These are phyloP conservation scores for Leccinum holopus DNA, from an alignment of 1,284 basidiomycete genomes.

Conservation along the genomic window DNA sequence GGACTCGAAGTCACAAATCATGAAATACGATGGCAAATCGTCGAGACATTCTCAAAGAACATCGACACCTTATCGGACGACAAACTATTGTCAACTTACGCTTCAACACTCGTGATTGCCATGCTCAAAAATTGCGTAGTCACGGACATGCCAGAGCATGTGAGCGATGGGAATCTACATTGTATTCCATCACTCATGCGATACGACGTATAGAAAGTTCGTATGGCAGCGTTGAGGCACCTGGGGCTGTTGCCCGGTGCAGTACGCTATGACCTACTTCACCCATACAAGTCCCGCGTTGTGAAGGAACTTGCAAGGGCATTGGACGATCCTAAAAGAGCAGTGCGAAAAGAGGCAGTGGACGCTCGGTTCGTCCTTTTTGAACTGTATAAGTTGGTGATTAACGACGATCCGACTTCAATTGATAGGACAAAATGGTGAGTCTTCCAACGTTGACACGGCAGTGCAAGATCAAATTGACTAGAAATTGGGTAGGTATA, in stretches of 20 bases:
- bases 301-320: conserved; percentile 71
- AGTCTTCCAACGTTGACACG: conserved; percentile 6
- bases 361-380: conserved; percentile 59
- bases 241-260: conserved; percentile 70
- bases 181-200: not conserved
- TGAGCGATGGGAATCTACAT: conserved; percentile 33
- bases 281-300: conserved; percentile 70
- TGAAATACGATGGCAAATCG: conserved; percentile 74
- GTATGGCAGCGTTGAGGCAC: conserved; percentile 73
- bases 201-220: conserved; percentile 54
- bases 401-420: conserved; percentile 4
- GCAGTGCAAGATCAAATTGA: not conserved
- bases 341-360: conserved; percentile 84
- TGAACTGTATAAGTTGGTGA: not conserved
- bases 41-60: conserved; percentile 75
- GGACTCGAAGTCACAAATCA: conserved; percentile 77
- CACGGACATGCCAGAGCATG: conserved; percentile 52
- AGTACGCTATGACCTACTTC: conserved; percentile 77
- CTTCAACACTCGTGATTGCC: conserved; percentile 65
- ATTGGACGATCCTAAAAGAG: conserved; percentile 82
- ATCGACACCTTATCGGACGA: conserved; percentile 59
- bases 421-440: conserved; percentile 55
- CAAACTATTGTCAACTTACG: conserved; percentile 63
- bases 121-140: conserved; percentile 64
- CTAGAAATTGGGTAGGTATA: conserved; percentile 45